Conservation (phyloP, 2,329 filamentous ascomycete genomes). For the Cytospora paraplurivora region DNA sequence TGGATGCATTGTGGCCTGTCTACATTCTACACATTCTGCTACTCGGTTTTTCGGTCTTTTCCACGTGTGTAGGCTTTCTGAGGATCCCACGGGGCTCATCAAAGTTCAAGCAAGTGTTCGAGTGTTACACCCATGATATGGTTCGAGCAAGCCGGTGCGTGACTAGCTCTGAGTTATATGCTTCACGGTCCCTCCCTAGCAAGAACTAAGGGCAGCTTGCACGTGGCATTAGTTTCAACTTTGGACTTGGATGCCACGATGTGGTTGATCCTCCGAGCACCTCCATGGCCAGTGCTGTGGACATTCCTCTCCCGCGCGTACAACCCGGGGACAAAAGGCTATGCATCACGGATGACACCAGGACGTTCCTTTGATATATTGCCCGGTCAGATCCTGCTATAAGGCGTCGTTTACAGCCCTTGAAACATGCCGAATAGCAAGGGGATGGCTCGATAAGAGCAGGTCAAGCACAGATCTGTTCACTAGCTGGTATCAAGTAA, state of each 20-base stretch:
- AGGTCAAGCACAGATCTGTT: background rate
- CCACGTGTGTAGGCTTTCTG: background rate
- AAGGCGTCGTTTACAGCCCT: too few species aligned
- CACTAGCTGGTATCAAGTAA: background rate
- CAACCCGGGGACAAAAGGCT: too few species aligned
- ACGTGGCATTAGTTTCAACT: background rate
- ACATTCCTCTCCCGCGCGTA: background rate
- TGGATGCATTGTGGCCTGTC: conserved; percentile 1
- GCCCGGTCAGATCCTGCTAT: too few species aligned
- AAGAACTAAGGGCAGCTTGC: background rate
- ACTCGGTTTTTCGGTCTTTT: background rate
- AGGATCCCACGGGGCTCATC: background rate
- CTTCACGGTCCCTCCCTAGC: background rate
- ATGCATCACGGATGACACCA: too few species aligned
- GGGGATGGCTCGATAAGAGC: background rate
- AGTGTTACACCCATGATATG: background rate
- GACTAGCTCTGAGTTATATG: background rate
- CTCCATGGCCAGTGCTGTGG: background rate
- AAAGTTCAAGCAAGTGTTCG: background rate
- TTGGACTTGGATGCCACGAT: background rate
- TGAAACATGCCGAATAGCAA: too few species aligned
- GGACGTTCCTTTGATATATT: too few species aligned
- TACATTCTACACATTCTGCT: background rate
- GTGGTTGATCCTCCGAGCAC: background rate
- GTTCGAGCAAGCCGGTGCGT: background rate